Evolutionary conservation across 192 early-diverging fungal genomes (phyloP).

Genomic region (Mortierella claussenii): DNA sequence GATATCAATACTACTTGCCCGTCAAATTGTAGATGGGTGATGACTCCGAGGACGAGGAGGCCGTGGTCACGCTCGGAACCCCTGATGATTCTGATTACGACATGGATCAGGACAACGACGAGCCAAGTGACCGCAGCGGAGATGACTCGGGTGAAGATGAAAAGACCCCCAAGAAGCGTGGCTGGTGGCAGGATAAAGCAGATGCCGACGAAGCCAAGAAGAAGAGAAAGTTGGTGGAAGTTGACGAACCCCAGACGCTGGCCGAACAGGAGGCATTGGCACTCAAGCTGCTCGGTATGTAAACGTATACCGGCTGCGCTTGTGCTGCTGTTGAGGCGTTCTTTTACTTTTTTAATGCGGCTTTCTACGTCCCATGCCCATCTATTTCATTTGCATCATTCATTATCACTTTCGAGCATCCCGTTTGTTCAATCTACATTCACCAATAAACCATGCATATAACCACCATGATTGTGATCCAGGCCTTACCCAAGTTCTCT

Average conservation of each 20-base stretch:
- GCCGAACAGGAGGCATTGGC: slow-evolving; percentile 72
- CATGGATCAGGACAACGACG: slow-evolving; percentile 34
- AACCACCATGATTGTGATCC: no score
- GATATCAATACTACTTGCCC: no score
- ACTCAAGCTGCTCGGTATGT: slow-evolving; percentile 59
- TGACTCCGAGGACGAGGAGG: slow-evolving; percentile 35
- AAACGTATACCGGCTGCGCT: neutral
- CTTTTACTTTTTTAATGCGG: neutral
- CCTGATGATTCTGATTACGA: slow-evolving; percentile 39
- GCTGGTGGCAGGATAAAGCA: slow-evolving; percentile 52
- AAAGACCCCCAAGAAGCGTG: slow-evolving; percentile 49
- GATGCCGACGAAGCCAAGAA: slow-evolving; percentile 59
- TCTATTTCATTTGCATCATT: no score
- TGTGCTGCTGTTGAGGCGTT: neutral
- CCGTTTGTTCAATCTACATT: no score
- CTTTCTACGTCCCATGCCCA: no score
- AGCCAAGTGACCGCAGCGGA: no score
- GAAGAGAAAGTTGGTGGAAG: slow-evolving; percentile 59
- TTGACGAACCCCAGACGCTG: slow-evolving; percentile 65
- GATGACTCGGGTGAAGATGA: slow-evolving; percentile 22
- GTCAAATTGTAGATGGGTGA: slow-evolving; percentile 21
- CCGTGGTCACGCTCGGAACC: slow-evolving; percentile 37
- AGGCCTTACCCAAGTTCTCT: no score
- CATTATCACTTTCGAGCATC: no score
- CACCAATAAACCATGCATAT: no score